Evolutionary conservation across 257 asterid genomes (phyloP).

Genomic region (Gentiana dahurica): DNA sequence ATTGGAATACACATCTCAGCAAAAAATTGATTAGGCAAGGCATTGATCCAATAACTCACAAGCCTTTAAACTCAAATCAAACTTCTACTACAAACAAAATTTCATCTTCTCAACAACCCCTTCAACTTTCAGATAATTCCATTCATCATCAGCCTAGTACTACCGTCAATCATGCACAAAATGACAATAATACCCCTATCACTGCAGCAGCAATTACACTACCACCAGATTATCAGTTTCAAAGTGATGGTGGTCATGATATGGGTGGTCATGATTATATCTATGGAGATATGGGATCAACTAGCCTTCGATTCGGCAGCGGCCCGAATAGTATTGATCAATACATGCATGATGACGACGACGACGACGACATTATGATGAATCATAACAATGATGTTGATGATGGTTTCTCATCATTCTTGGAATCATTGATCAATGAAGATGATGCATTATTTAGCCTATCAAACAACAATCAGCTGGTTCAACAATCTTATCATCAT

Average conservation of each 20-base stretch:
- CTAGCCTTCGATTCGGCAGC: no score
- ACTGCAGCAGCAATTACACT: not conserved
- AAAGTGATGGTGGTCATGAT: not conserved
- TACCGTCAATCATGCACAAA: not conserved
- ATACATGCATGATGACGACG: conserved; percentile 12
- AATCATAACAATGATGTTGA: conserved; percentile 17
- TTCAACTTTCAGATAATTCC: no score
- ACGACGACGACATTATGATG: conserved; percentile 3
- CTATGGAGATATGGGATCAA: no score
- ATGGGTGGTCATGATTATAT: not conserved
- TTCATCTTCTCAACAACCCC: conserved; percentile 3
- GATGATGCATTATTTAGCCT: conserved; percentile 32
- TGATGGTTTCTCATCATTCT: conserved; percentile 46
- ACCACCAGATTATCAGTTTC: not conserved
- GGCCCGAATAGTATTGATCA: no score
- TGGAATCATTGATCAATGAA: conserved; percentile 55
- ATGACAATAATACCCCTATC: not conserved
- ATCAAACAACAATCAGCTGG: conserved; percentile 5
- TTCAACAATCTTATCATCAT: conserved; percentile 8
- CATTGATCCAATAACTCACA: conserved; percentile 69
- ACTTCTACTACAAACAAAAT: not conserved
- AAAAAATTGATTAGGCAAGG: conserved; percentile 65
- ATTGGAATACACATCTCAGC: conserved; percentile 66
- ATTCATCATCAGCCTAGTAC: not conserved
- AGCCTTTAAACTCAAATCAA: conserved; percentile 24